Conservation (phyloP, 2,329 filamentous ascomycete species). For the Neurospora sp. region DNA sequence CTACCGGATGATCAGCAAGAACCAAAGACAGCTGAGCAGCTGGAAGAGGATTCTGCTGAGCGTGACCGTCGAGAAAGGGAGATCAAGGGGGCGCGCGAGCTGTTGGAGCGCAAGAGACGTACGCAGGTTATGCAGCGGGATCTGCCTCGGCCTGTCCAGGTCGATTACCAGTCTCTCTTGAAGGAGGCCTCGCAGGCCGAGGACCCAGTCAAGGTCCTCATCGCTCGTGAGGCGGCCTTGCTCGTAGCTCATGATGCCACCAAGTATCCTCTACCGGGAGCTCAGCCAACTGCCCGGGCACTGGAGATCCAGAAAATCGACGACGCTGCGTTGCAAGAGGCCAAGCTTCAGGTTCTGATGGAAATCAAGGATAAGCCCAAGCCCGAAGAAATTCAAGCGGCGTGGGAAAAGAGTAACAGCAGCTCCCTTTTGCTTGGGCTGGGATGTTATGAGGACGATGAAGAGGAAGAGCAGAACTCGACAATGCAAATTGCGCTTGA, state of each 20-base stretch:
- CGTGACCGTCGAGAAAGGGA: conserved; percentile 70
- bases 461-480: conserved; percentile 55
- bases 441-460: conserved; percentile 68
- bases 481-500: conserved; percentile 65
- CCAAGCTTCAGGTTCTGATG: conserved; percentile 64
- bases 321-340: conserved; percentile 63
- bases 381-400: conserved; percentile 40
- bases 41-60: conserved; percentile 56
- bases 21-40: conserved; percentile 33
- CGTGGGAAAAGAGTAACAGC: conserved; percentile 42
- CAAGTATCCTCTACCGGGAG: conserved; percentile 61
- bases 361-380: conserved; percentile 48
- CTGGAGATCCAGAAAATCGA: conserved; percentile 52
- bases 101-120: conserved; percentile 67
- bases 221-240: conserved; percentile 67
- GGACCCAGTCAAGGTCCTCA: conserved; percentile 56
- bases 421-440: conserved; percentile 64
- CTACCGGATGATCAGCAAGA: conserved; percentile 74
- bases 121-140: conserved; percentile 85
- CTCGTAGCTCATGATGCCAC: conserved; percentile 75
- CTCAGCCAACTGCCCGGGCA: conserved; percentile 46
- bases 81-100: conserved; percentile 56
- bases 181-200: conserved; percentile 48
- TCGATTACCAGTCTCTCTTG: conserved; percentile 63
- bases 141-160: conserved; percentile 63